Base-by-base conservation (phyloP, 2,329 filamentous ascomycete species). In the Fusarium abutilonis region DNA sequence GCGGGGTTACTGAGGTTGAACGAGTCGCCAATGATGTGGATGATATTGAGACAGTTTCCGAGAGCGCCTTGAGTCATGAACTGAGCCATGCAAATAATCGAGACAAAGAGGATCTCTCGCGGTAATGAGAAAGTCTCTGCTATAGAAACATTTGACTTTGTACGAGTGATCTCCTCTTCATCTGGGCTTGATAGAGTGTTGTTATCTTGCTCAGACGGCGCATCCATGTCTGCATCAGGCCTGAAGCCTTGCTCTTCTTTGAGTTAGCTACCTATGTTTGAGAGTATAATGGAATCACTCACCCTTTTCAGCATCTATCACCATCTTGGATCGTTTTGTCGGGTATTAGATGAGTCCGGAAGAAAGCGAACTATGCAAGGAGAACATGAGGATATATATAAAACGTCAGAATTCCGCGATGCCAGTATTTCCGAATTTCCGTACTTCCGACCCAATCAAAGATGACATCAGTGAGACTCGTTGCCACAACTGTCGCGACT, bases 41-140 rank as follows among this genome's bases (percentile, higher is more conserved):
- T 54, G 4, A 69, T 50, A 11, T 69, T 69, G 4, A 69, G 64
- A 9, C 67, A 69, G 23, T 70, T 69, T 40, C 62, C 67, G 4
- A 69, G 59, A 0, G 64, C 67, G 1, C 59, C 67, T 14, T 69
- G 67, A 1, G 67, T 69, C 67, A 64, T 69, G 49, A 69, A 68
- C 31, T 69, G 67, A 1, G 62, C 67, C 67, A 63, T 69, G 23
- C 67, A 69, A 1, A 69, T 69, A 6, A 56, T 56, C 0, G 62
- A 39, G 9, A 69, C 50, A 17, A 69, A 69, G 9, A 68, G 23
- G 0, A 70, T 60, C 7, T 69, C 67, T 3, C 23, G 67, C 0
- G n/a, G 26, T 1, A 66, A 26, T 0, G 67, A 69, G 14, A 69
- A 68, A 0, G 66, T 59, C 9, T 69, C 67, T 1, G 67, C 67